phyloP scores from a whole-genome alignment of 2,329 filamentous ascomycete genomes.

The Alternaria dauci region DNA sequence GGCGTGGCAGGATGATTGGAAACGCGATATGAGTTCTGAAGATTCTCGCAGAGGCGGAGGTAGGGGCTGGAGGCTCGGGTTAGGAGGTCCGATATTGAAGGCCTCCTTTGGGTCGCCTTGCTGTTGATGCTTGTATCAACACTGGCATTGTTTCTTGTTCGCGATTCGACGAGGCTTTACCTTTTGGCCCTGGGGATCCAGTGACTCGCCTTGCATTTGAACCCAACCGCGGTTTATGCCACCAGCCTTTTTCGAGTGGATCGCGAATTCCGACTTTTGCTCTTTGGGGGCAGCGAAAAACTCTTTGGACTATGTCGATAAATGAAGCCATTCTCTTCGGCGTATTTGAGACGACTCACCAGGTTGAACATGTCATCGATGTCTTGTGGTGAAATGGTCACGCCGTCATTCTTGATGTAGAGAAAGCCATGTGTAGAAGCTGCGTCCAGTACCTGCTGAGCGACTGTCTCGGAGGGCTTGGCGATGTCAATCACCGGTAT shows the following conservation, averaged over 20 bases:
- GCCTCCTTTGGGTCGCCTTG: conserved; percentile 81
- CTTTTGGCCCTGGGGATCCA: conserved; percentile 84
- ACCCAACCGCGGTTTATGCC: conserved; percentile 86
- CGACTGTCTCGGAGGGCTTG: conserved; percentile 65
- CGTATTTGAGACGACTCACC: conserved; percentile 57
- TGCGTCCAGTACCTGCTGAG: conserved; percentile 76
- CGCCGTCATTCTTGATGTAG: conserved; percentile 80
- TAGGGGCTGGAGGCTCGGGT: conserved; percentile 72
- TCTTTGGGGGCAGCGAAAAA: conserved; percentile 76
- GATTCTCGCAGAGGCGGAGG: conserved; percentile 69
- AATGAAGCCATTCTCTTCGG: neutral
- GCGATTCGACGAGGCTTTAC: conserved; percentile 53
- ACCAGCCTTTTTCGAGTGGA: conserved; percentile 65
- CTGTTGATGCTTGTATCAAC: conserved; percentile 52
- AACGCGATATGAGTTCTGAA: conserved; percentile 69
- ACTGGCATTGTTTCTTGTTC: neutral
- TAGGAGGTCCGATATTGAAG: conserved; percentile 89
- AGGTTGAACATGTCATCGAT: conserved; percentile 77
- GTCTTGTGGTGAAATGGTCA: conserved; percentile 70
- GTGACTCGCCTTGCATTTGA: conserved; percentile 83
- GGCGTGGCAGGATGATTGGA: conserved; percentile 73
- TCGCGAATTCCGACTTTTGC: conserved; percentile 78
- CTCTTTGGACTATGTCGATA: conserved; percentile 65
- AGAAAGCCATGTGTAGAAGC: conserved; percentile 87
- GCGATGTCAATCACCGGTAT: conserved; percentile 89